Percentiles rank a stretch among this genome's conserved stretches.
Evolutionary conservation across 1,284 basidiomycete genomes (phyloP).

Genomic region (Apiotrichum mycotoxinovorans): DNA sequence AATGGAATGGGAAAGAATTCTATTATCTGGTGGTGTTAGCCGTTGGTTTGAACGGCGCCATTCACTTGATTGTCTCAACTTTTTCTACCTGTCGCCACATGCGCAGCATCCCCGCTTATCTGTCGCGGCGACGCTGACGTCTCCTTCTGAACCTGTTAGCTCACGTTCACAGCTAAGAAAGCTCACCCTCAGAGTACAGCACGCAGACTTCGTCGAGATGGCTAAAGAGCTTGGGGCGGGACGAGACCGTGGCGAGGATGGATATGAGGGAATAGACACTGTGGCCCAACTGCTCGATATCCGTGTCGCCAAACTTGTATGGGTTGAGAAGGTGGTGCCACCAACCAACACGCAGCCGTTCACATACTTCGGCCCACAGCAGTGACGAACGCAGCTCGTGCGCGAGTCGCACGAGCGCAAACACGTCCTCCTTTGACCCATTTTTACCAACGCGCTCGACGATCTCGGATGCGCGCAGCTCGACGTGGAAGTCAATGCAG

Average conservation of each 20-base stretch:
- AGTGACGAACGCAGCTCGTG: constrained; percentile 8
- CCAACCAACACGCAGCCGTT: constrained; percentile 9
- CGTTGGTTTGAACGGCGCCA: too few species aligned
- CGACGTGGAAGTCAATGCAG: constrained; percentile 22
- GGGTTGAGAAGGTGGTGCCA: constrained; percentile 19
- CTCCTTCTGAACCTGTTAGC: constrained; percentile 2
- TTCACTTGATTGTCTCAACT: neutral
- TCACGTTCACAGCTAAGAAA: neutral
- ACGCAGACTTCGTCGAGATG: constrained; percentile 18
- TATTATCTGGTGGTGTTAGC: too few species aligned
- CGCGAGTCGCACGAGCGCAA: constrained; percentile 13
- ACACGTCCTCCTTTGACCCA: constrained; percentile 11
- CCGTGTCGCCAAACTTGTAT: constrained; percentile 12
- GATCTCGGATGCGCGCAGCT: constrained; percentile 14
- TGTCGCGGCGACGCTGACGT: constrained; percentile 6
- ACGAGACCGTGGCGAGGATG: constrained; percentile 14
- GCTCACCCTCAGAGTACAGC: constrained; percentile 14
- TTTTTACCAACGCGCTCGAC: constrained; percentile 8
- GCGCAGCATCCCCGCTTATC: neutral
- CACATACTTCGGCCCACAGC: constrained; percentile 19
- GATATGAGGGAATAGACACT: constrained; percentile 10
- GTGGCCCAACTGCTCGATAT: constrained; percentile 8
- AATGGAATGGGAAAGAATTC: neutral
- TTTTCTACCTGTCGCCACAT: neutral
- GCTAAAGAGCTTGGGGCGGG: constrained; percentile 7